Base-by-base conservation (phyloP, 345 rosid genomes). In the Nephelium lappaceum region DNA sequence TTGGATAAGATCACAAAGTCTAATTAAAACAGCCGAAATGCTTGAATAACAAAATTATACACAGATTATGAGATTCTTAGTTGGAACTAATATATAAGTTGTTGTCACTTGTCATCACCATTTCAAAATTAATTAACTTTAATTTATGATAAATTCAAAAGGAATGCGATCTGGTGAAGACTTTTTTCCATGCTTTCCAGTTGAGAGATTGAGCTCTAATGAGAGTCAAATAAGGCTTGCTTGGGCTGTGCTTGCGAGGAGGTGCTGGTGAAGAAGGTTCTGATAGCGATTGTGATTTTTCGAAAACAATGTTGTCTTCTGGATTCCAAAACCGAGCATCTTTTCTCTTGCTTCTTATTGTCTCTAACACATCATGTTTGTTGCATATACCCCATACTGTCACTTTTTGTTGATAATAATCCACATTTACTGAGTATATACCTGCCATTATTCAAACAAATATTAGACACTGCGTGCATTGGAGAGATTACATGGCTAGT, bases 351-450 rank as follows among this genome's bases (percentile, higher is more conserved):
- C 78, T 81, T 81, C 81, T 89, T 75, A 91, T 83, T 47, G 86
- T 92, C 18, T 78, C 79, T 65, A 95, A 77, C 67, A 93, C 97
- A 43, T 87, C 88, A 68, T 87, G 58, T 63, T 93, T 95, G 87
- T 95, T 91, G 87, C 97, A 95, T 38, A 95, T 93, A 25, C 97
- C 97, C 98, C 98, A 95, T 11, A 91, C 97, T 1, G 89, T 90
- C 82, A 89, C 97, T 84, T 93, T 95, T 65, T 93, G 98, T 49
- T 93, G 84, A 68, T 80, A 57, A 51, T 84, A 87, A 60, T 95
- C 93, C 55, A 93, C 91, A 61, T 85, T 89, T 70, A 91, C 95
- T 19, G 95, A 92, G 77, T 93, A 87, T 78, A 93, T 93, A 53
- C 98, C 98, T 95, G 88, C 65, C 57, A 19, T n/a, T 31, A 42